phyloP scores from a whole-genome alignment of 495 filamentous ascomycete genomes.

The Penicillium waksmanii region DNA sequence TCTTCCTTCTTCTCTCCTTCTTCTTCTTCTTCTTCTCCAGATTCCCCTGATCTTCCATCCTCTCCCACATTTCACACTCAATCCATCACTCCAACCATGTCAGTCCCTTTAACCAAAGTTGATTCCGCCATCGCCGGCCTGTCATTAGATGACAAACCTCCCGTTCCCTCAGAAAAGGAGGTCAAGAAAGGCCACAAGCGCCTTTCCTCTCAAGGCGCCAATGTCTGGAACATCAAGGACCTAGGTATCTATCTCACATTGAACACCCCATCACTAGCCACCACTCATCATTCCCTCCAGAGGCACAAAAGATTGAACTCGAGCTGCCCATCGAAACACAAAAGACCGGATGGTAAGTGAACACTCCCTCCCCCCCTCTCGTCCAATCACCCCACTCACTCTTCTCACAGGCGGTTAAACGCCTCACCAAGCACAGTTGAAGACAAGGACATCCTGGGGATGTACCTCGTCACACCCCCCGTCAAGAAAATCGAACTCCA shows the following conservation, averaged over 20 bases:
- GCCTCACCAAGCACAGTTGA: conserved; percentile 75
- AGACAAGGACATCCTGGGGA: conserved; percentile 80
- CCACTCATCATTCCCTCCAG: conserved; percentile 44
- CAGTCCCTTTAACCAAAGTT: conserved; percentile 77
- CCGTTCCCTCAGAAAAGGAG: conserved; percentile 36
- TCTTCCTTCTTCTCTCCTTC: conserved; percentile 27
- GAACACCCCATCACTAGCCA: not conserved
- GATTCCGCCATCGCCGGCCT: conserved; percentile 84
- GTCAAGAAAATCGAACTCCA: conserved; percentile 93
- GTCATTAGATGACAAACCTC: conserved; percentile 63
- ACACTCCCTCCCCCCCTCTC: not conserved
- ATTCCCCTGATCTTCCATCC: not conserved
- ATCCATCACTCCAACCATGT: conserved; percentile 52
- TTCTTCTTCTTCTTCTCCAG: conserved; percentile 21
- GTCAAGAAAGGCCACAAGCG: conserved; percentile 63
- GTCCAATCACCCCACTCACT: not conserved
- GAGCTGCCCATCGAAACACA: conserved; percentile 87
- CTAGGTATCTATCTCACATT: conserved; percentile 61
- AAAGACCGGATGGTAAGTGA: conserved; percentile 80
- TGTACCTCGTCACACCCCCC: conserved; percentile 74
- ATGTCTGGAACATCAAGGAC: conserved; percentile 82
- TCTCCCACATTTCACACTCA: not conserved
- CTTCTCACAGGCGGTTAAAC: conserved; percentile 79
- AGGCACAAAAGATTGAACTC: conserved; percentile 73
- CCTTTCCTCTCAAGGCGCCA: conserved; percentile 65